Percentiles rank a stretch among this genome's conserved stretches.
Conservation (phyloP, 2,329 filamentous ascomycete genomes). For the Penicillium sp. region DNA sequence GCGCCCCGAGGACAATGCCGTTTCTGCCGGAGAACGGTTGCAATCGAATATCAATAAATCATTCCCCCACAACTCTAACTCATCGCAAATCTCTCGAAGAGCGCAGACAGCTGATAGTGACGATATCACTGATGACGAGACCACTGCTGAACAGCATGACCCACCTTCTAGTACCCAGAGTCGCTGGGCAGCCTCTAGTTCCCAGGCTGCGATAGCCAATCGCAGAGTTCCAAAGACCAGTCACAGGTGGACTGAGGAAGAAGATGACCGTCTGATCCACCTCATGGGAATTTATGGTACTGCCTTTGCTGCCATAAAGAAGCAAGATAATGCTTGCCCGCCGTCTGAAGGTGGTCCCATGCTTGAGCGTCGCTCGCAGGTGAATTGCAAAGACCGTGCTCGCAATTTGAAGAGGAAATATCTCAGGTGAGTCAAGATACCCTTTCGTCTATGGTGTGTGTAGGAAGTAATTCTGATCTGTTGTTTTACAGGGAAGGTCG, state of each 20-base stretch:
- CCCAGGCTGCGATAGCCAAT: background rate
- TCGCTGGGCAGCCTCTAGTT: background rate
- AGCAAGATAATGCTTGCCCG: constrained; percentile 32
- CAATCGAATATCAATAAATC: constrained; percentile 2
- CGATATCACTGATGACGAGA: background rate
- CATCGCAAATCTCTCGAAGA: background rate
- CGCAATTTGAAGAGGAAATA: constrained; percentile 53
- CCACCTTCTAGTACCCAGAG: background rate
- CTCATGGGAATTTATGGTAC: constrained; percentile 50
- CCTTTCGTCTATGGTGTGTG: background rate
- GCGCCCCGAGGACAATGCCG: background rate
- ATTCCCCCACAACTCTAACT: background rate
- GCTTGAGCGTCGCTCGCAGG: constrained; percentile 48
- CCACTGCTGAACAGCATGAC: background rate
- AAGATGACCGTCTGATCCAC: constrained; percentile 48
- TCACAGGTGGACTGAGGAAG: constrained; percentile 39
- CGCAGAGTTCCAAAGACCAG: background rate
- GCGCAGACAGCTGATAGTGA: background rate
- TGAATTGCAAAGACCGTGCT: constrained; percentile 57
- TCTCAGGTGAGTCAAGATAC: constrained; percentile 33
- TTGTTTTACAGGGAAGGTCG: background rate
- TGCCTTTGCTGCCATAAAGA: constrained; percentile 50
- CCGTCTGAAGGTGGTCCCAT: constrained; percentile 30
- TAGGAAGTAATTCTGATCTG: background rate
- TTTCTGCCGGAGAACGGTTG: constrained; percentile 5